Percentiles rank a stretch among this genome's conserved stretches.
These are phyloP conservation scores for Trichoderma sp. DNA, from an alignment of 2,329 filamentous ascomycete species.

Conservation along the genomic window DNA sequence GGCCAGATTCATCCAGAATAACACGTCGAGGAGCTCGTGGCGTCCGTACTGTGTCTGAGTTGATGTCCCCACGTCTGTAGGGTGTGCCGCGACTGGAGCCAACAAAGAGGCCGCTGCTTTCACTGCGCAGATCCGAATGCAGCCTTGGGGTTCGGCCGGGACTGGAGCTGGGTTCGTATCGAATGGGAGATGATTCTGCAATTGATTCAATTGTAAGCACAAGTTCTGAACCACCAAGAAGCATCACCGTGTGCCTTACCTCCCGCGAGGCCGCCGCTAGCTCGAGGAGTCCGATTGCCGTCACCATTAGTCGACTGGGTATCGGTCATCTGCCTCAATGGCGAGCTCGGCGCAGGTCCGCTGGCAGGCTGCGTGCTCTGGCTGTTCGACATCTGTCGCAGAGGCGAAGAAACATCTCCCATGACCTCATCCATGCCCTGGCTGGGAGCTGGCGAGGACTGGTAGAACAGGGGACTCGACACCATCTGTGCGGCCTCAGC, in stretches of 20 bases:
- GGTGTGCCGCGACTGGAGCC: conserved; percentile 61
- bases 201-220: not conserved
- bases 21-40: conserved; percentile 58
- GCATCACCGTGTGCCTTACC: conserved; percentile 53
- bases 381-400: conserved; percentile 61
- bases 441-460: conserved; percentile 49
- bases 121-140: conserved; percentile 75
- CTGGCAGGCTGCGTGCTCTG: conserved; percentile 51
- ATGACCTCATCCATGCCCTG: conserved; percentile 39
- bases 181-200: conserved; percentile 87
- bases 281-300: conserved; percentile 71
- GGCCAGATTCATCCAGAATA: conserved; percentile 62
- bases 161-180: conserved; percentile 88
- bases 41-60: conserved; percentile 72
- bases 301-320: conserved; percentile 55
- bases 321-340: conserved; percentile 62
- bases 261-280: conserved; percentile 62
- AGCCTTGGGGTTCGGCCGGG: conserved; percentile 67
- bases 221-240: not conserved
- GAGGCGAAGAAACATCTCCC: conserved; percentile 55
- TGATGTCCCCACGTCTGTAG: conserved; percentile 77
- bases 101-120: conserved; percentile 86
- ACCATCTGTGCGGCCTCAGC: conserved; percentile 54
- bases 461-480: conserved; percentile 83
- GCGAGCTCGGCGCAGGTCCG: conserved; percentile 58